Evolutionary conservation across 441 rosid species (phyloP), one percentile per base, ranked within the genome.

Genomic region (Arabidopsis lyrata): DNA sequence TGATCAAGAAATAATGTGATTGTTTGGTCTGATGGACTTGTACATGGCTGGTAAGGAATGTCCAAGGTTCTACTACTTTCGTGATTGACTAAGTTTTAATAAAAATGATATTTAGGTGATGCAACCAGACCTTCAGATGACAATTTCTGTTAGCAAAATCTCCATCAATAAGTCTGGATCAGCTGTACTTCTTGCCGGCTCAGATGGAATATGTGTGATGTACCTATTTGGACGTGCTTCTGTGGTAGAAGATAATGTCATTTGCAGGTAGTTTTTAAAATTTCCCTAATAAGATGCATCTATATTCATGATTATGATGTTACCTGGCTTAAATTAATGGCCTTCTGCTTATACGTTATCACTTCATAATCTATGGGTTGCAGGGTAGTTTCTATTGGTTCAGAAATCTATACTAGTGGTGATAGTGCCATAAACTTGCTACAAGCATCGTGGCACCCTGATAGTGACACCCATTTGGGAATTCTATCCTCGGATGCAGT

Each of bases 401-500:
- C 93, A 35, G 90, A 85, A 59, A 78, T 88, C 12, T 93, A 84
- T 85, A 83, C 80, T 27, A 80, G 78, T 67, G 87, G 88, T 64
- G 75, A 82, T 76, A 87, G 85, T 81, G 81, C 69, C 16, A 83
- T 87, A 70, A 82, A 84, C 64, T 77, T 77, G 24, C 83, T 90
- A 41, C 89, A 85, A 85, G 90, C 82, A 64, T 84, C 72, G 6
- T 91, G 99, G 99, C 98, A 96, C 72, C 98, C 95, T 45, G 89
- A 79, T 73, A 93, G 97, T 71, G 88, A 87, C 58, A 80, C 84
- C n/a, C 97, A 96, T 88, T 58, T 96, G 77, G 98, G 96, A 58
- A 66, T 96, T 73, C 89, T 96, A 72, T 96, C 98, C 68, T 90
- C 97, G 0, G 98, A 96, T 75, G 89, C 97, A 27, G 97, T 89